Base-by-base conservation (phyloP, 1,284 basidiomycete species). In the Lignosus rhinocerotis region DNA sequence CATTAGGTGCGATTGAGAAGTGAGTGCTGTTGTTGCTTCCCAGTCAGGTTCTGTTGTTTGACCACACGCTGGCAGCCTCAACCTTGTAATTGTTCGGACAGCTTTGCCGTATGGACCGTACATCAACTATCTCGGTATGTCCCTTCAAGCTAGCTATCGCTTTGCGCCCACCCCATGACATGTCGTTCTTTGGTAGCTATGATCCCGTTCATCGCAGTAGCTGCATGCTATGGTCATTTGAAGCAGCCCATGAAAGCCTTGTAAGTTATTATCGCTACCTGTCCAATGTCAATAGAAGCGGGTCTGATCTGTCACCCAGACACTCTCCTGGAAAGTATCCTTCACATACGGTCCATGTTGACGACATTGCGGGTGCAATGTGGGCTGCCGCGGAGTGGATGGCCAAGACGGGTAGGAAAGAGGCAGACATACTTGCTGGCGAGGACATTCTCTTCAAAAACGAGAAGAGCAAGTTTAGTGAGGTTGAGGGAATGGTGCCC, bases 201-300 rank as follows among this genome's bases (percentile, higher is more conserved):
- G n/a, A 59, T 64, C 6, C 60, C 62, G 4, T 84, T 85, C 44
- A 82, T 93, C 49, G 88, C 88, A 0, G 86, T 92, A 3, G 90
- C 84, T n/a, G 86, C 91, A 41, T 87, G 94, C 17, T 95, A 95
- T 72, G 86, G 90, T 16, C 87, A 91, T 70, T 78, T 92, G 69
- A 85, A 91, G 68, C 88, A 92, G 67, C 91, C 93, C 4, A 92
- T 96, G 88, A 93, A 92, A 72, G 88, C 78, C 93, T 84, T 92
- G 74, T 70, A 86, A 73, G 38, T 58, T 17, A 51, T 53, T 32
- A 55, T 55, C 46, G 30, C 56, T 36, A 36, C 48, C 17, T 32
- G 58, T 51, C 47, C 8, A 43, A 55, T 17, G 25, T 25, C 25
- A 25, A n/a, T 44, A 9, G n/a, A 44, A 46, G 8, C 6, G 25